These are phyloP conservation scores for Protoeuglena noctilucae DNA, from an alignment of 139 green algal genomes.

Conservation along the genomic window DNA sequence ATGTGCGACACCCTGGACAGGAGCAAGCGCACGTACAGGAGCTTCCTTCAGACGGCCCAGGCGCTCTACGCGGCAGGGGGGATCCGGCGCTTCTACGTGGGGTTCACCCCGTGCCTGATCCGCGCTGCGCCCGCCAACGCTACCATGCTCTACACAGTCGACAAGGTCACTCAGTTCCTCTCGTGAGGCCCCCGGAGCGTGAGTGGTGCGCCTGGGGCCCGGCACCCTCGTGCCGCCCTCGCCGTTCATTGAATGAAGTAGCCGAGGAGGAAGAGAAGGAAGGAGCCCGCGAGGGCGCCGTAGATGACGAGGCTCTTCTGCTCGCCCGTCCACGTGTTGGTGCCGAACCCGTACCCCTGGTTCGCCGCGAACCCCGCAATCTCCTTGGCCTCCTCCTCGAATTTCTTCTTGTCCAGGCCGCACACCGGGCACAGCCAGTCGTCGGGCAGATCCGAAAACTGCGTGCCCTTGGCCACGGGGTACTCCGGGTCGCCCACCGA, in stretches of 20 bases:
- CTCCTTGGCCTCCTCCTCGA: conserved; percentile 36
- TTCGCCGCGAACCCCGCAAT: conserved; percentile 89
- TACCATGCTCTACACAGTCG: conserved; percentile 78
- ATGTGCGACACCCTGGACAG: conserved; percentile 64
- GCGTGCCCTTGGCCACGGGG: conserved; percentile 49
- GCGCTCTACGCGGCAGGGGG: conserved; percentile 62
- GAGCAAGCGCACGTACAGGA: conserved; percentile 47
- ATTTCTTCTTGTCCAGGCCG: conserved; percentile 49
- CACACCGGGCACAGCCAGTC: conserved; percentile 90
- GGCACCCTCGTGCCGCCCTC: too few relatives aligned
- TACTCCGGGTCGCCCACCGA: conserved; percentile 76
- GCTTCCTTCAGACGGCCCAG: conserved; percentile 31
- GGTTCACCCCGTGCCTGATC: conserved; percentile 81
- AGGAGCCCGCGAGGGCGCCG: conserved; percentile 57
- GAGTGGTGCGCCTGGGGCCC: too few relatives aligned
- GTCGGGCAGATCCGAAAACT: conserved; percentile 61
- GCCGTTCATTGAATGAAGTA: conserved; percentile 66
- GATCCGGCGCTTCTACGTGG: conserved; percentile 67
- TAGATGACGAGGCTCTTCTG: conserved; percentile 89
- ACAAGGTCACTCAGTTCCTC: conserved; percentile 35
- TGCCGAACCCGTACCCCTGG: conserved; percentile 76
- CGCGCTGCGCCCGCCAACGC: conserved; percentile 73
- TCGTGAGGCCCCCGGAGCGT: too few relatives aligned
- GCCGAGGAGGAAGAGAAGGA: conserved; percentile 72
- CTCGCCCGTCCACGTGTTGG: conserved; percentile 68